These are phyloP conservation scores for Bauhinia variegata DNA, from an alignment of 306 rosid species.

Conservation along the genomic window DNA sequence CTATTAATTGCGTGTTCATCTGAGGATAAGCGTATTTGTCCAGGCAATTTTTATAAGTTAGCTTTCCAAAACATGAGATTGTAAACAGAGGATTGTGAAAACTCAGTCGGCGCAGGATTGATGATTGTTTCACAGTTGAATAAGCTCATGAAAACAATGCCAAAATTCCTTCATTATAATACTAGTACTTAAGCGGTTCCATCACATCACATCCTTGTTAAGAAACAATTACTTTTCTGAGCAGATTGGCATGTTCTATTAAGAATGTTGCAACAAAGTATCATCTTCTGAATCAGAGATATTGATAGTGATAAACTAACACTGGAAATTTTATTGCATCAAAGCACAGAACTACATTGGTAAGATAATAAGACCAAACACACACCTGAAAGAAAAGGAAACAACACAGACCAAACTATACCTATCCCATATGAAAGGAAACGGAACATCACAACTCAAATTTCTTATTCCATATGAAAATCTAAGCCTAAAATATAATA, in stretches of 20 bases:
- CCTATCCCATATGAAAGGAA: background rate
- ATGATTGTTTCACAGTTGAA: background rate
- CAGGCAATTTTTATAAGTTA: no score
- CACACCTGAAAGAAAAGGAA: no score
- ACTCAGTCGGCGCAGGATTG: background rate
- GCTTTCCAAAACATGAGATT: background rate
- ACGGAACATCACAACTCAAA: slow-evolving; percentile 1
- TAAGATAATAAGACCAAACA: background rate
- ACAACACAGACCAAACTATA: background rate
- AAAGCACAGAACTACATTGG: slow-evolving; percentile 15
- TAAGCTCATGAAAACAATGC: no score
- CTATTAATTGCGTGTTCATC: no score
- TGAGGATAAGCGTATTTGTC: no score
- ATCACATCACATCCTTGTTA: no score
- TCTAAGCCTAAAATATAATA: background rate
- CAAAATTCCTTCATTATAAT: no score
- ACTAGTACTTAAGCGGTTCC: no score
- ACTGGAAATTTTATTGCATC: slow-evolving; percentile 22
- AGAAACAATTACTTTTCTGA: background rate
- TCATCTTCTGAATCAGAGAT: background rate
- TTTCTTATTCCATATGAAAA: slow-evolving; percentile 19
- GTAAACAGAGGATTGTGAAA: background rate
- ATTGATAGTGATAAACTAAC: background rate
- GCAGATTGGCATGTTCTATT: background rate
- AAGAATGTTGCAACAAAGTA: background rate